phyloP scores from a whole-genome alignment of 345 rosid species.

The Alliaria petiolata region DNA sequence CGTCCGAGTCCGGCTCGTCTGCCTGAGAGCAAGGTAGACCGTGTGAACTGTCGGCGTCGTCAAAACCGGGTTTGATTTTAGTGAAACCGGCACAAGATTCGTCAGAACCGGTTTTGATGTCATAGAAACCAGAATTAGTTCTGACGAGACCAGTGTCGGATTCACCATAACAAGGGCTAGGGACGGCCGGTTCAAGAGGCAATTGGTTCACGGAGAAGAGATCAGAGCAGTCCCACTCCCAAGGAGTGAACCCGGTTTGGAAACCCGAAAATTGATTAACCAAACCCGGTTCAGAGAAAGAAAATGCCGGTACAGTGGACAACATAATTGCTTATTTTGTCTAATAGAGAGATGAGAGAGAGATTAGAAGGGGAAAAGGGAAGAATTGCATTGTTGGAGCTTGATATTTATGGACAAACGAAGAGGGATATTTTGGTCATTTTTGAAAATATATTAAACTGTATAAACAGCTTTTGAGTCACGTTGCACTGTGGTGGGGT shows the following conservation, averaged over 20 bases:
- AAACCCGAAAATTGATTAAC: slow-evolving; percentile 40
- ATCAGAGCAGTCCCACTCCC: slow-evolving; percentile 50
- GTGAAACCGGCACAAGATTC: slow-evolving; percentile 21
- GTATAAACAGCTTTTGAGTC: slow-evolving; percentile 51
- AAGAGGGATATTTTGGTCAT: slow-evolving; percentile 30
- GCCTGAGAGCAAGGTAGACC: not conserved
- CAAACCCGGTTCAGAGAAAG: slow-evolving; percentile 34
- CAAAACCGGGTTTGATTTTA: not conserved
- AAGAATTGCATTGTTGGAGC: slow-evolving; percentile 67
- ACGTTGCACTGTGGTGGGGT: slow-evolving; percentile 46
- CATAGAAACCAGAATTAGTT: slow-evolving; percentile 16
- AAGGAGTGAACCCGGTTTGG: slow-evolving; percentile 50
- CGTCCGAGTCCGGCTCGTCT: slow-evolving; percentile 16
- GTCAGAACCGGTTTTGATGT: slow-evolving; percentile 29
- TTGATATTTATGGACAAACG: slow-evolving; percentile 50
- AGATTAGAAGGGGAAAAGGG: slow-evolving; percentile 78
- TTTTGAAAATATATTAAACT: no score
- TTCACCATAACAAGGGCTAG: slow-evolving; percentile 31
- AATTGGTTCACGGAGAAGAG: slow-evolving; percentile 35
- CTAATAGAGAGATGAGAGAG: slow-evolving; percentile 34
- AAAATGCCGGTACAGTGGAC: slow-evolving; percentile 48
- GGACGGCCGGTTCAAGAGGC: slow-evolving; percentile 27
- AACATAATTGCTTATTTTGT: slow-evolving; percentile 39
- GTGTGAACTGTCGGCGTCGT: not conserved
- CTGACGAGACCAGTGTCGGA: slow-evolving; percentile 20